A percentile compares a stretch with the other conserved stretches of the same genome.
Evolutionary conservation across 306 rosid species (phyloP).

Genomic region (Quercus suber): DNA sequence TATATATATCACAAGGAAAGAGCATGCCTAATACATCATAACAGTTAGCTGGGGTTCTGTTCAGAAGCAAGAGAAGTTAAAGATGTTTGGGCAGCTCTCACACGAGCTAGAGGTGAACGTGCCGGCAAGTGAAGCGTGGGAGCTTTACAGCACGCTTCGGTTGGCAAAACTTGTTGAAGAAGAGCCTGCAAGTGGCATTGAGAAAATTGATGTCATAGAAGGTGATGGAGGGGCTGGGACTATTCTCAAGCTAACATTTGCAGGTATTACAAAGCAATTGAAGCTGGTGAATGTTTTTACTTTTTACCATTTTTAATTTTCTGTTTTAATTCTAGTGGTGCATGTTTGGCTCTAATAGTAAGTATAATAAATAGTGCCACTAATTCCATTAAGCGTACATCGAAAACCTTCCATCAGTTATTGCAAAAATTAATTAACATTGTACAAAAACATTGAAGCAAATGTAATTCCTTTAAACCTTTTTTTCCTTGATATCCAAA

Average conservation of each 20-base stretch:
- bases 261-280: constrained; percentile 32
- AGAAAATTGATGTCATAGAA: constrained; percentile 38
- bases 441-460: no score
- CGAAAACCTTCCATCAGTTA: no score
- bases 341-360: no score
- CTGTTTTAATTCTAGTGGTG: neutral
- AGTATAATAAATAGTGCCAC: no score
- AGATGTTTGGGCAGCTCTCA: constrained; percentile 16
- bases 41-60: no score
- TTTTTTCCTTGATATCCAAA: no score
- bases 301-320: neutral
- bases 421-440: no score
- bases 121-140: constrained; percentile 30
- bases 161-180: constrained; percentile 18
- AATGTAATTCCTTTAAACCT: no score
- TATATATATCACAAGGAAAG: no score
- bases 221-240: constrained; percentile 81
- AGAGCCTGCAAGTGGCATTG: constrained; percentile 18
- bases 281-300: neutral
- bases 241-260: constrained; percentile 41
- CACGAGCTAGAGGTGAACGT: constrained; percentile 28
- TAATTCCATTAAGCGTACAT: no score
- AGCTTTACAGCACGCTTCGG: constrained; percentile 26
- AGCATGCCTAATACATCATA: no score
- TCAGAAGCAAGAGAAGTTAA: no score